A percentile compares a stretch with the other conserved stretches of the same genome.
phyloP scores from a whole-genome alignment of 139 green algal genomes.

The Chlamydomonas asymmetrica region DNA sequence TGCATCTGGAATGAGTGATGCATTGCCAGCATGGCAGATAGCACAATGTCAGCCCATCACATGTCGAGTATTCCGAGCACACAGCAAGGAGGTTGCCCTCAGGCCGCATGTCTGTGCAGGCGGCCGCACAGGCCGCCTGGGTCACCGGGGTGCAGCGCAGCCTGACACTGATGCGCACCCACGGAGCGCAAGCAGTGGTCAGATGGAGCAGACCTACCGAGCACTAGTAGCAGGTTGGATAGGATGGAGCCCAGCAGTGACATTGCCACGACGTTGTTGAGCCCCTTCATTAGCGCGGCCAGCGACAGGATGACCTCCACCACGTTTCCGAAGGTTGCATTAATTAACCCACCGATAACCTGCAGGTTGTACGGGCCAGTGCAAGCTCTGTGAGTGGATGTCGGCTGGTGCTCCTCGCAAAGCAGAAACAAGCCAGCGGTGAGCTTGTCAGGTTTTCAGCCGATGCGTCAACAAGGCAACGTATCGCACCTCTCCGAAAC shows the following conservation, averaged over 20 bases:
- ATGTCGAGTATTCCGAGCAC: no score
- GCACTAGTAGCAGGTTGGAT: constrained; percentile 89
- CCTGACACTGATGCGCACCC: neutral
- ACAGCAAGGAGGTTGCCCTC: no score
- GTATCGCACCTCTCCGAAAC: constrained; percentile 73
- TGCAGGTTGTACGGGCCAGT: no score
- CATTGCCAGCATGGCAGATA: no score
- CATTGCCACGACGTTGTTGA: constrained; percentile 79
- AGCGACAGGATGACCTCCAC: constrained; percentile 94
- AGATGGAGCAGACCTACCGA: constrained; percentile 56
- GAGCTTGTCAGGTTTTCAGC: neutral
- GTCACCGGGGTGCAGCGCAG: neutral
- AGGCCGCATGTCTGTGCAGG: constrained; percentile 1
- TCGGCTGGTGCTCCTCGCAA: neutral
- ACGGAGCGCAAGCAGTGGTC: constrained; percentile 21
- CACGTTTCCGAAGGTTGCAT: constrained; percentile 94
- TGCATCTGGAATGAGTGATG: no score
- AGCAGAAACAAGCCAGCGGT: neutral
- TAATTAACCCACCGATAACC: constrained; percentile 50
- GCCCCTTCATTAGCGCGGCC: constrained; percentile 69
- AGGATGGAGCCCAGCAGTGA: constrained; percentile 87
- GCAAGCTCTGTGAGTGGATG: neutral
- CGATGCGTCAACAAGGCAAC: neutral
- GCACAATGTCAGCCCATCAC: no score
- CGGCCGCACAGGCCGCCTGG: neutral